Percentiles rank a stretch among this genome's conserved stretches.
These are phyloP conservation scores for Vickermania spadyakhi DNA, from an alignment of 208 protist genomes.

Conservation along the genomic window DNA sequence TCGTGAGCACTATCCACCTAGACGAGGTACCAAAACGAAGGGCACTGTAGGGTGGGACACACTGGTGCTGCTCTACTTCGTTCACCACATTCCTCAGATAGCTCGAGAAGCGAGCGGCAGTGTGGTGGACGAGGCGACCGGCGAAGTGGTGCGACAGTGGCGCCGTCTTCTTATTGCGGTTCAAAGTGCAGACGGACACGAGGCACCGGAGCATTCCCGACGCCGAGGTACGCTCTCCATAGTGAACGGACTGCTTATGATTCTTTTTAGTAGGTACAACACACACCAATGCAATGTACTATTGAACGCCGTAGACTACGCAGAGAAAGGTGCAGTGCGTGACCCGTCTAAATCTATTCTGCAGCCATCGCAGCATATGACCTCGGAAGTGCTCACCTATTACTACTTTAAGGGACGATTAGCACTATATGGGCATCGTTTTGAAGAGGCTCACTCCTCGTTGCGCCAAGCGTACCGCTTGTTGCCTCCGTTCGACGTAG, in stretches of 20 bases:
- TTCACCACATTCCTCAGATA: conserved; percentile 62
- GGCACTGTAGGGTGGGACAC: conserved; percentile 85
- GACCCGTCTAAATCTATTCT: conserved; percentile 51
- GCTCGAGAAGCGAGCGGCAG: conserved; percentile 42
- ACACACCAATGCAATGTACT: conserved; percentile 72
- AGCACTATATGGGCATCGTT: conserved; percentile 50
- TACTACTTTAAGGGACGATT: conserved; percentile 73
- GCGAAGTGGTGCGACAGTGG: conserved; percentile 67
- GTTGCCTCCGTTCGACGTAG: conserved; percentile 39
- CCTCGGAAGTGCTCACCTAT: conserved; percentile 68
- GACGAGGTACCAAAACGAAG: conserved; percentile 27
- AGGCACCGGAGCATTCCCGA: conserved; percentile 61
- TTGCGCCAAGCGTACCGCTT: conserved; percentile 52
- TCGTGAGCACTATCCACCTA: conserved; percentile 56
- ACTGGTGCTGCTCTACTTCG: conserved; percentile 67
- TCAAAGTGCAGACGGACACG: conserved; percentile 46
- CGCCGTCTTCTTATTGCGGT: conserved; percentile 67
- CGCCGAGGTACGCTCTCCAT: conserved; percentile 68
- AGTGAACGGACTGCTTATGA: conserved; percentile 70
- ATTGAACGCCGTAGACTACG: conserved; percentile 45
- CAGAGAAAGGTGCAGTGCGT: conserved; percentile 28
- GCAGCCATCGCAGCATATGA: conserved; percentile 71
- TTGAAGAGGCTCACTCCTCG: conserved; percentile 33
- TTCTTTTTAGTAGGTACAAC: conserved; percentile 72
- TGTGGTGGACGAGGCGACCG: conserved; percentile 55